phyloP scores from a whole-genome alignment of 768 basidiomycete genomes.

The Leccinum sublutescens region DNA sequence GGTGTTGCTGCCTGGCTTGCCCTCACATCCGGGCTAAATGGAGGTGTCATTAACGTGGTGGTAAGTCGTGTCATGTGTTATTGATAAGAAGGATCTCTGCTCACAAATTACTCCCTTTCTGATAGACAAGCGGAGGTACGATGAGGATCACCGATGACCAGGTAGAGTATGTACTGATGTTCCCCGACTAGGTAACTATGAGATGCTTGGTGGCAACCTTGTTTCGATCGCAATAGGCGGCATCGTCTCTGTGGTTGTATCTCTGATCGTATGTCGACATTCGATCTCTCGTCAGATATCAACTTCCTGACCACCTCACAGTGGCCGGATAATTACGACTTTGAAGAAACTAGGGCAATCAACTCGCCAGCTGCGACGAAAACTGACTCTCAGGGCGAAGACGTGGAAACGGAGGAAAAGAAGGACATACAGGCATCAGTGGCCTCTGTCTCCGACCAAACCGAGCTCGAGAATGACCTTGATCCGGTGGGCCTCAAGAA shows the following conservation, averaged over 20 bases:
- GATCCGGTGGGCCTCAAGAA: conserved; percentile 63
- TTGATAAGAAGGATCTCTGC: not conserved
- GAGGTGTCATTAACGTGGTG: conserved; percentile 65
- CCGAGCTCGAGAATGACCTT: conserved; percentile 52
- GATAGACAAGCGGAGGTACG: conserved; percentile 51
- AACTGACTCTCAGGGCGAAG: conserved; percentile 13
- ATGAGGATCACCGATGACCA: conserved; percentile 23
- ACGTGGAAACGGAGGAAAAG: conserved; percentile 40
- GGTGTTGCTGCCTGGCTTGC: conserved; percentile 86
- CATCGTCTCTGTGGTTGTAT: conserved; percentile 65
- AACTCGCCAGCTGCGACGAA: conserved; percentile 42
- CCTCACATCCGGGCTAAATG: conserved; percentile 69
- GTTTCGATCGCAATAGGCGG: conserved; percentile 79
- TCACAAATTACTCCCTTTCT: conserved; percentile 1
- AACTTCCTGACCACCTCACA: conserved; percentile 22
- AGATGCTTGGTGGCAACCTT: conserved; percentile 91
- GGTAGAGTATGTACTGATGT: not conserved
- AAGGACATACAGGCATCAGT: conserved; percentile 32
- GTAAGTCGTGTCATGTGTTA: conserved; percentile 35
- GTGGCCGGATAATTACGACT: conserved; percentile 85
- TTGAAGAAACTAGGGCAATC: conserved; percentile 74
- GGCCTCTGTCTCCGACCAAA: conserved; percentile 37
- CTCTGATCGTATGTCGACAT: conserved; percentile 52
- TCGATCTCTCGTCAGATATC: not conserved
- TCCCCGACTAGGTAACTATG: conserved; percentile 40